phyloP scores from a whole-genome alignment of 768 basidiomycete genomes.

The Leccinum variicolor region DNA sequence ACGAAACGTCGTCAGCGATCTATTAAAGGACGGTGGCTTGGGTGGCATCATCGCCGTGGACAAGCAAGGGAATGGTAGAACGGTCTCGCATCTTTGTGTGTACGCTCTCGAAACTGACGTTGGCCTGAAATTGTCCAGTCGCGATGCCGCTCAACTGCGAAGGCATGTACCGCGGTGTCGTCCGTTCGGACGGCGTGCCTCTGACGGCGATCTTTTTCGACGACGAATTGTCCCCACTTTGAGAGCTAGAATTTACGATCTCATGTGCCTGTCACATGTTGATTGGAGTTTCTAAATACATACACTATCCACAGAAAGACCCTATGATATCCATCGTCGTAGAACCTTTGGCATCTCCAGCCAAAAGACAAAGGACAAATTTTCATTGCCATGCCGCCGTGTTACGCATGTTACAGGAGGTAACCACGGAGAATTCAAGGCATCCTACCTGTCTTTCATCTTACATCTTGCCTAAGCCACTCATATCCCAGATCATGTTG shows the following conservation, averaged over 20 bases:
- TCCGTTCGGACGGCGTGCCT: slow-evolving; percentile 63
- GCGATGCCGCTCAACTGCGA: slow-evolving; percentile 70
- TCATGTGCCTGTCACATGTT: background rate
- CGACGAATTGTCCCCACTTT: slow-evolving; percentile 41
- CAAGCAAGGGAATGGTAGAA: slow-evolving; percentile 58
- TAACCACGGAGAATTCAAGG: too few species aligned
- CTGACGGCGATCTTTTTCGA: slow-evolving; percentile 77
- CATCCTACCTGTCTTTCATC: background rate
- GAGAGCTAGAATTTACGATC: background rate
- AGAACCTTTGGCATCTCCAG: too few species aligned
- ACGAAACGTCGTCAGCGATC: slow-evolving; percentile 51
- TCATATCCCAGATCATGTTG: slow-evolving; percentile 16
- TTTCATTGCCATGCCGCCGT: too few species aligned
- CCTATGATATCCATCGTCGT: too few species aligned
- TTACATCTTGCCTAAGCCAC: slow-evolving; percentile 22
- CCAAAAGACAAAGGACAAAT: too few species aligned
- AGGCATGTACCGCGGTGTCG: slow-evolving; percentile 82
- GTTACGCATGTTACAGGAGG: background rate
- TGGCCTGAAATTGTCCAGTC: slow-evolving; percentile 38
- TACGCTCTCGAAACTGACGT: background rate
- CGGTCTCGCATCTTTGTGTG: slow-evolving; percentile 6
- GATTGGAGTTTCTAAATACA: background rate
- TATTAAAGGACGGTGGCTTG: slow-evolving; percentile 54
- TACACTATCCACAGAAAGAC: too few species aligned
- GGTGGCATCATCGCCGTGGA: slow-evolving; percentile 80